phyloP scores from a whole-genome alignment of 139 green algal species.

The Penium margaritaceum region DNA sequence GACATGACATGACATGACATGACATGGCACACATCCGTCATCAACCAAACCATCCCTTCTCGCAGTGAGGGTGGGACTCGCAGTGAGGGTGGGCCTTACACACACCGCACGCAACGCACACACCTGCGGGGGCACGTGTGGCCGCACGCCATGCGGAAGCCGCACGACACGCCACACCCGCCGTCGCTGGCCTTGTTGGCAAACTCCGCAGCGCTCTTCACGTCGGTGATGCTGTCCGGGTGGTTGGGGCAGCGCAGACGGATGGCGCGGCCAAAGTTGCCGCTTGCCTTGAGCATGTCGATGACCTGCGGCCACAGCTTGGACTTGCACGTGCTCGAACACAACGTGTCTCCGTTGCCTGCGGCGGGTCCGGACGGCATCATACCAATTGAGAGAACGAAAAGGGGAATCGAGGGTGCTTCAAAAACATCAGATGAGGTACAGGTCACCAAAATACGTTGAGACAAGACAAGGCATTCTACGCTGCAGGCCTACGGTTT shows the following conservation, averaged over 20 bases:
- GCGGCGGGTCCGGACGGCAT: no score
- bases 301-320: background rate
- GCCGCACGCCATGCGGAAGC: conserved; percentile 21
- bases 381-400: no score
- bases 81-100: background rate
- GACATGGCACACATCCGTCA: no score
- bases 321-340: background rate
- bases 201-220: background rate
- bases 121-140: conserved; percentile 14
- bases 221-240: background rate
- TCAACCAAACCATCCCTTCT: no score
- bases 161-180: background rate
- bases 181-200: background rate
- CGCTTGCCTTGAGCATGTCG: background rate
- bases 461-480: no score
- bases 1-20: no score
- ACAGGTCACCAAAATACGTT: no score
- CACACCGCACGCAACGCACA: background rate
- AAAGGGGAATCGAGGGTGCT: no score
- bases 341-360: no score
- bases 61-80: no score
- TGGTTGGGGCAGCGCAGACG: background rate
- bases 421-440: background rate
- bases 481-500: no score
- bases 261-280: background rate